phyloP scores from a whole-genome alignment of 164 flowering plant genomes.

The Platanus orientalis region DNA sequence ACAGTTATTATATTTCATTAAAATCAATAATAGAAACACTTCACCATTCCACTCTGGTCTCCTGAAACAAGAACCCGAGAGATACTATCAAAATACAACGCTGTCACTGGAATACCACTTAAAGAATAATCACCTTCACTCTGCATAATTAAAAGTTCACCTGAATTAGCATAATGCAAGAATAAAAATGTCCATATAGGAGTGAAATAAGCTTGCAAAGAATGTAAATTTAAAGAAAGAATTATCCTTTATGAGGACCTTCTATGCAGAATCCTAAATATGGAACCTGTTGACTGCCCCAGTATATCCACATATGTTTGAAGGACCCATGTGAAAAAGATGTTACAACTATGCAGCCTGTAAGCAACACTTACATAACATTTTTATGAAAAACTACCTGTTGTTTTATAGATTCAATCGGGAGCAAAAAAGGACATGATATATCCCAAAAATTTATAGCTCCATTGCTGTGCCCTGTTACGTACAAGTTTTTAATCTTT shows the following conservation, averaged over 20 bases:
- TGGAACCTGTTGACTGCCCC: not conserved
- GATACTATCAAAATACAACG: slow-evolving; percentile 50
- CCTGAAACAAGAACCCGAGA: slow-evolving; percentile 77
- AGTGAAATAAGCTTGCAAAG: no score
- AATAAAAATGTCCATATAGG: not conserved
- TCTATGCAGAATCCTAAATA: no score
- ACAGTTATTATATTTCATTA: slow-evolving; percentile 5
- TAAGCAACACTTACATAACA: not conserved
- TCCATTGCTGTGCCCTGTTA: slow-evolving; percentile 87
- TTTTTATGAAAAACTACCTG: slow-evolving; percentile 42
- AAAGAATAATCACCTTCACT: slow-evolving; percentile 59
- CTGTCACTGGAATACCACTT: slow-evolving; percentile 64
- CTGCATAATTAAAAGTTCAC: slow-evolving; percentile 31
- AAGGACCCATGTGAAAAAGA: not conserved
- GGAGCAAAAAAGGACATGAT: slow-evolving; percentile 52
- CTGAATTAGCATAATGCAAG: slow-evolving; percentile 6
- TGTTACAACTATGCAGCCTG: not conserved
- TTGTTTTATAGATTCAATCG: slow-evolving; percentile 54
- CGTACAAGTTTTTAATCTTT: slow-evolving; percentile 55
- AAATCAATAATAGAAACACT: slow-evolving; percentile 11
- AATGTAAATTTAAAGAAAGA: no score
- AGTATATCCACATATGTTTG: not conserved
- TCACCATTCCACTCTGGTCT: slow-evolving; percentile 81
- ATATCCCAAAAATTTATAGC: slow-evolving; percentile 81
- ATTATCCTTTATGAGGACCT: no score